Base-by-base conservation (phyloP, 179 eudicot genomes). In the Silene coronaria region DNA sequence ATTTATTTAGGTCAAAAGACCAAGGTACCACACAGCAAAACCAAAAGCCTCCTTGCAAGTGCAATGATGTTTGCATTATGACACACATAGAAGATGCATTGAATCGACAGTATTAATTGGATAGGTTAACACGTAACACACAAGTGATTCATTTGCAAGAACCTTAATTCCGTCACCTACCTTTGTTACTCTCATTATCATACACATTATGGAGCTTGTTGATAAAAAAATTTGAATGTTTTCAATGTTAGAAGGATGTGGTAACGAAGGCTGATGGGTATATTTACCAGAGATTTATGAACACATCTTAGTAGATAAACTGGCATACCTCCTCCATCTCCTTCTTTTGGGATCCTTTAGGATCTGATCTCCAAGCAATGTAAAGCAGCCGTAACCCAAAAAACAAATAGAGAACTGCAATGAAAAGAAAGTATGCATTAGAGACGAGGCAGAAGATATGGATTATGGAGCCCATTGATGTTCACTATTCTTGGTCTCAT, bases 321-420 rank as follows among this genome's bases (percentile, higher is more conserved):
- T 21, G 46, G 14, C 72, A 72, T 89, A 96, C 99, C 87, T 96
- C 99, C 84, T 96, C 99, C 58, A 96, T 91, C 81, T 96, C 98
- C 82, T 96, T 91, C 81, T 93, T 96, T 78, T 93, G 91, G 27
- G 99, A 89, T 81, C 90, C 87, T 85, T 93, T 93, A 45, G 99
- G 78, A 76, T 86, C 92, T 70, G 96, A 87, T 79, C 88, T 93
- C 99, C 99, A 96, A 51, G 99, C 99, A 87, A 96, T 96, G 77
- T 96, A 96, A 34, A 96, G 97, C 58, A 96, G 84, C 57, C 99
- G 96, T 78, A 91, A 73, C 67, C 98, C 99, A 76, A 96, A 96
- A 81, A 93, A 96, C 60, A 77, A 76, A 84, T 93, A 93, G 57
- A 96, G 99, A 70, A 89, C 99, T 96, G 91, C 89, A 90, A 57